These are phyloP conservation scores for Eutypa lata DNA, from an alignment of 2,329 filamentous ascomycete genomes.

Conservation along the genomic window DNA sequence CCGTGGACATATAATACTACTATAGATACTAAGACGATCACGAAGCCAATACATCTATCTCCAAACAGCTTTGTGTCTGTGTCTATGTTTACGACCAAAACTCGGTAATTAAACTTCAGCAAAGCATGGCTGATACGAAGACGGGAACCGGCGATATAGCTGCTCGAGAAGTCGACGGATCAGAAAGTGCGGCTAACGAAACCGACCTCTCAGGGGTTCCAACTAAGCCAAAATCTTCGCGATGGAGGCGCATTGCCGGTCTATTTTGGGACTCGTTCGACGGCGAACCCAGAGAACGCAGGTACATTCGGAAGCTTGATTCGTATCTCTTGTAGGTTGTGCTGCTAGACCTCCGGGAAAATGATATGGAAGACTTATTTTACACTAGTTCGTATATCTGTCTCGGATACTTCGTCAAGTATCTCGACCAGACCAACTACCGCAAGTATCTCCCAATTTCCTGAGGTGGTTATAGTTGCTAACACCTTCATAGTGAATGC, in stretches of 20 bases:
- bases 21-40: not conserved
- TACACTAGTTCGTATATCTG: slow-evolving; percentile 10
- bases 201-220: not conserved
- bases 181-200: not conserved
- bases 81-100: too few relatives aligned
- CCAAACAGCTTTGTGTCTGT: too few relatives aligned
- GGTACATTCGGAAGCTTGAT: slow-evolving; percentile 7
- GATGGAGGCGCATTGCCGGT: slow-evolving; percentile 4
- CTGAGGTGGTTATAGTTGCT: too few relatives aligned
- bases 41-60: too few relatives aligned
- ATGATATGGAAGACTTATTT: too few relatives aligned
- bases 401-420: slow-evolving; percentile 26
- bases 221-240: not conserved
- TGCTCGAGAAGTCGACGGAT: not conserved
- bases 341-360: not conserved
- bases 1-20: not conserved
- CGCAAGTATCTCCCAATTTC: slow-evolving; percentile 1
- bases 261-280: slow-evolving; percentile 6
- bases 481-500: slow-evolving; percentile 1
- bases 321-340: slow-evolving; percentile 4
- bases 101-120: too few relatives aligned
- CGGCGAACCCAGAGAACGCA: slow-evolving; percentile 5
- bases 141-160: too few relatives aligned
- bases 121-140: not conserved
- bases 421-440: slow-evolving; percentile 29